Base-by-base conservation (phyloP, 352 stramenopile species). In the Phytophthora pinifolia region DNA sequence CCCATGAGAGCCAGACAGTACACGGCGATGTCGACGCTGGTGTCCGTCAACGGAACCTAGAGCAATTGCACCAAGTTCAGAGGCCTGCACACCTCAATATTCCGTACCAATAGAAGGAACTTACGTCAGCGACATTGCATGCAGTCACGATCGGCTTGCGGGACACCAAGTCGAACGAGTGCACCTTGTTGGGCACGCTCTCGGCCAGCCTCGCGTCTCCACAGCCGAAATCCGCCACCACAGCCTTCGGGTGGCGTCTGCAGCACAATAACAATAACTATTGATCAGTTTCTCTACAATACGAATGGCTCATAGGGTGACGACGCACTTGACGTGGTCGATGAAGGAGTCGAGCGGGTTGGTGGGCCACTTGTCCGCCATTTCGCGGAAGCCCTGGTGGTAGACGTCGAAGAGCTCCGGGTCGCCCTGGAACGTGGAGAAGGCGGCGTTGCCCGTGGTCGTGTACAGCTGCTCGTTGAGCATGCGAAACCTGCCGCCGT, bases 381-480 rank as follows among this genome's bases (percentile, higher is more conserved):
- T 96, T 73, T 98, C 95, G n/a, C 96, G 82, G 72, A 99, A 99
- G 33, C 97, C 97, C 42, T 96, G 82, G 66, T 99, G 97, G 72
- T 99, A 99, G 72, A 89, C 81, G 49, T 99, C 87, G 62, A 99
- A 99, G 52, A 99, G 83, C 46, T 96, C 81, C 7, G 97, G 97
- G 58, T 99, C 85, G 27, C 72, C 48, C 58, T 95, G 88, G 71
- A 99, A 99, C 20, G 88, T 86, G 32, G 83, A 61, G 58, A 98
- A 98, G 2, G 96, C 82, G 32, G 83, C 61, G 8, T 77, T 50
- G 15, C 96, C 97, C n/a, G 90, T 92, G 22, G 72, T 97, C 6
- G 96, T 99, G 74, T 99, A 99, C 13, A 99, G 67, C 65, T 98
- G 88, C 72, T 99, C 97, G 63, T 99, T 99, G 9, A 99, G 83